Conservation (phyloP, 192 early-diverging fungal species). For the Coemansia sp. region DNA sequence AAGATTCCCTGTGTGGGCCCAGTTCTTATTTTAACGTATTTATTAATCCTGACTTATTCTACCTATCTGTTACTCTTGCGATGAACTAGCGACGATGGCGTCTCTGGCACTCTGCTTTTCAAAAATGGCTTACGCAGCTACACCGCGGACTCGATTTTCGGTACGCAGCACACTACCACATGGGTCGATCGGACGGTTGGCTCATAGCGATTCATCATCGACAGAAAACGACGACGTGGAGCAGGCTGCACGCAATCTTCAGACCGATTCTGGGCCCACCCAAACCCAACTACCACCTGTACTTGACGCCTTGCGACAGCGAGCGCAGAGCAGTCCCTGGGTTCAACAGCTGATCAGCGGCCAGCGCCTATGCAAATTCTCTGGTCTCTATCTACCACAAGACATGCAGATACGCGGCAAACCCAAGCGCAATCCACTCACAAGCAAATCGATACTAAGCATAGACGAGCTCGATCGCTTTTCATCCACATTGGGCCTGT, state of each 20-base stretch:
- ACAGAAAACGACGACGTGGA: not conserved
- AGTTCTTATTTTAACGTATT: too few relatives aligned
- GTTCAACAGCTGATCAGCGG: conserved; percentile 41
- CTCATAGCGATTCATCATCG: not conserved
- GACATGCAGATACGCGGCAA: conserved; percentile 30
- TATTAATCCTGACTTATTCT: too few relatives aligned
- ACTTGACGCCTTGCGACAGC: conserved; percentile 15
- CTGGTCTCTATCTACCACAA: conserved; percentile 9
- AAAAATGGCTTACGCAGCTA: too few relatives aligned
- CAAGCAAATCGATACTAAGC: not conserved
- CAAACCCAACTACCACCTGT: not conserved
- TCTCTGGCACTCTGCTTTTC: too few relatives aligned
- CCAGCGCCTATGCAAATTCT: conserved; percentile 18
- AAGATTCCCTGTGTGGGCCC: too few relatives aligned
- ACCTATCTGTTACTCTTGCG: too few relatives aligned
- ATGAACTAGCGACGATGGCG: too few relatives aligned
- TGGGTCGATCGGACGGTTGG: not conserved
- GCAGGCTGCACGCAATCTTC: conserved; percentile 2
- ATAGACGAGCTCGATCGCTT: conserved; percentile 39
- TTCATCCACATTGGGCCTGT: conserved; percentile 13
- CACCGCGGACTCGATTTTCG: too few relatives aligned
- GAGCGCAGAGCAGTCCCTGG: conserved; percentile 32
- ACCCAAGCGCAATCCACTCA: not conserved
- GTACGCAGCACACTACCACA: too few relatives aligned
- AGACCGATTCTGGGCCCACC: conserved; percentile 16